Evolutionary conservation across 345 rosid species (phyloP), one percentile per base, ranked within the genome.

Genomic region (Camelina neglecta): DNA sequence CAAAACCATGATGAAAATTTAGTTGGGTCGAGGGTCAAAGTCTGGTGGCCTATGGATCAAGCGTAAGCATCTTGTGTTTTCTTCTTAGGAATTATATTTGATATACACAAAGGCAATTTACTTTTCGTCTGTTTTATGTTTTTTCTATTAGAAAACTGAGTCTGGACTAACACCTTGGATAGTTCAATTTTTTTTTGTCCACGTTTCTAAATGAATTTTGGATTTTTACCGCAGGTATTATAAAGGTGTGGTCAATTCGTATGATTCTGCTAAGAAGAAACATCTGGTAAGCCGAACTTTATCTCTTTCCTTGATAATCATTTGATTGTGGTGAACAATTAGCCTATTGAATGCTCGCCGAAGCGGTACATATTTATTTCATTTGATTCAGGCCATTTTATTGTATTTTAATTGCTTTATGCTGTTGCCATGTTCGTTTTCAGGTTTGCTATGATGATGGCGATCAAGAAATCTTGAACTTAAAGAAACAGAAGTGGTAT

Each of bases 41-140:
- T 96, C 51, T 96, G 95, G 93, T 96, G 99, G 99, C 98, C 99
- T n/a, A 35, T 67, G 18, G 99, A 96, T 86, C 70, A 54, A 8
- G 42, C 18, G 99, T 96, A 79, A 84, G 76, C 45, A 63, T 57
- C 41, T 69, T 63, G 61, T 21, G 18, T 16, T 60, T 55, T 68
- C 23, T 67, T 50, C 39, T 42, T 54, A 20, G n/a, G 44, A 72
- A 26, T 18, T 35, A 38, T 53, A 55, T 54, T 61, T 61, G 33
- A 67, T 68, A 33, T 47, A 60, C 59, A 12, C 31, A 59, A 31
- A 57, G 24, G 26, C 11, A 8, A 7, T 33, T 35, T 15, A 5
- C 7, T 33, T 49, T 20, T 71, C 9, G 29, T 11, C 31, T 77
- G 7, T 66, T 20, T 35, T 63, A 31, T 60, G 62, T 71, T 35